Percentiles rank a stretch among this genome's conserved stretches.
Conservation (phyloP, 768 basidiomycete species). For the Termitomyces bulborhizus region DNA sequence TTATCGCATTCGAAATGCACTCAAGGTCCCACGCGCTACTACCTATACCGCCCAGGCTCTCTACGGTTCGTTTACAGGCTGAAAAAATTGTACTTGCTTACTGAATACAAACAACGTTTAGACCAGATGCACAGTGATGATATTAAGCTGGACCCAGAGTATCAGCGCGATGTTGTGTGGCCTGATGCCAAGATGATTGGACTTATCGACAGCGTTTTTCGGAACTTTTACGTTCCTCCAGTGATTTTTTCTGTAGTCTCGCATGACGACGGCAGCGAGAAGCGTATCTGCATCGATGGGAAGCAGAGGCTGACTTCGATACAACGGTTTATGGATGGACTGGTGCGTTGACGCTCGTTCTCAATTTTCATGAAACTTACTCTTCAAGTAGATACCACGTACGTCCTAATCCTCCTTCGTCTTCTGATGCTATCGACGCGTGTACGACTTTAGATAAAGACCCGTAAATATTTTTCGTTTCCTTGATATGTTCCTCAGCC, state of each 20-base stretch:
- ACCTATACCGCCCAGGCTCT: conserved; percentile 60
- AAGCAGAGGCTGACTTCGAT: conserved; percentile 68
- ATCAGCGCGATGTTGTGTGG: conserved; percentile 83
- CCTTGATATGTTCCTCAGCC: not conserved
- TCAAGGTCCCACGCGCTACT: conserved; percentile 52
- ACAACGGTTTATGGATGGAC: conserved; percentile 15
- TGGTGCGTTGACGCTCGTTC: conserved; percentile 7
- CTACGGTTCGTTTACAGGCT: conserved; percentile 34
- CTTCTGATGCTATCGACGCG: conserved; percentile 29
- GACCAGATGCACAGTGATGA: conserved; percentile 61
- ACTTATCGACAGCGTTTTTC: conserved; percentile 72
- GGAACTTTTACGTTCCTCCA: conserved; percentile 74
- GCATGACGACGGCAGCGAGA: conserved; percentile 58
- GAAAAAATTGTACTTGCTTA: no score
- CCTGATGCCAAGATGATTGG: conserved; percentile 67
- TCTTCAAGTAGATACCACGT: conserved; percentile 9
- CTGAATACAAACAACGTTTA: conserved; percentile 15
- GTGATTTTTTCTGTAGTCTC: conserved; percentile 60
- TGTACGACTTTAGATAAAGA: conserved; percentile 13
- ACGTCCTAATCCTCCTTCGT: conserved; percentile 3
- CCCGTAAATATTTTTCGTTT: conserved; percentile 3
- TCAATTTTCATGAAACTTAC: not conserved
- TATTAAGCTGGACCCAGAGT: conserved; percentile 70
- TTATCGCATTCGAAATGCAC: conserved; percentile 35
- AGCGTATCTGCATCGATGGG: conserved; percentile 41